Evolutionary conservation across 495 filamentous ascomycete genomes (phyloP), one percentile per base, ranked within the genome.

Genomic region (Aspergillus hancockii): DNA sequence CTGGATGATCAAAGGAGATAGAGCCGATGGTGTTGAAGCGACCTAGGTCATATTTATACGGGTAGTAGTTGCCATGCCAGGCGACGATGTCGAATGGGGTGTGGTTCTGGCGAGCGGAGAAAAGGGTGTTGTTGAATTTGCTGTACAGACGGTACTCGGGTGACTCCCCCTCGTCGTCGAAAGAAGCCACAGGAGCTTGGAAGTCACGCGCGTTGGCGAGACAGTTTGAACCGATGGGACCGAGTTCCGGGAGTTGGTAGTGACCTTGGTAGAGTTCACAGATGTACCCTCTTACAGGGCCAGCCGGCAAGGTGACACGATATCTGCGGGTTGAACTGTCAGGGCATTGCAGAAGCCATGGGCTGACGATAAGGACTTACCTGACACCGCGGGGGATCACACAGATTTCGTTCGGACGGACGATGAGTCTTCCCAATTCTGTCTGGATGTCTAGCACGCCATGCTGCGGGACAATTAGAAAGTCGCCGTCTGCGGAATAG

Each of bases 121-220:
- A 93, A 38, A 96, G 84, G 47, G 83, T 81, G 66, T 90, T 88
- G 67, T 88, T 85, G 72, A 95, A 93, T 68, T 95, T 95, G 71
- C 82, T 85, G 32, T 86, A 81, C 47, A 95, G 73, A 13, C 75
- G 80, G 67, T 89, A 91, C 36, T 76, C 61, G 10, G 66, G 53
- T 34, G 70, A 41, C 54, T 70, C 54, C 58, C 80, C 72, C 19
- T 76, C 72, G 68, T 92, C 88, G 36, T 85, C 84, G 66, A 93
- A 97, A 49, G 75, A 69, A 14, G 92, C 92, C 9, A 91, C 77
- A 9, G 92, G 92, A 3, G 85, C 85, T 73, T 95, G 90, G 75
- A 97, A 97, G 69, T 97, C 92, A 14, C 92, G 85, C 0, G 86
- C 82, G 66, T 97, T 96, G 61, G 92, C 92, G 4, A 97, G 85